Base-by-base conservation (phyloP, 441 rosid species). In the Omphalea diandra region DNA sequence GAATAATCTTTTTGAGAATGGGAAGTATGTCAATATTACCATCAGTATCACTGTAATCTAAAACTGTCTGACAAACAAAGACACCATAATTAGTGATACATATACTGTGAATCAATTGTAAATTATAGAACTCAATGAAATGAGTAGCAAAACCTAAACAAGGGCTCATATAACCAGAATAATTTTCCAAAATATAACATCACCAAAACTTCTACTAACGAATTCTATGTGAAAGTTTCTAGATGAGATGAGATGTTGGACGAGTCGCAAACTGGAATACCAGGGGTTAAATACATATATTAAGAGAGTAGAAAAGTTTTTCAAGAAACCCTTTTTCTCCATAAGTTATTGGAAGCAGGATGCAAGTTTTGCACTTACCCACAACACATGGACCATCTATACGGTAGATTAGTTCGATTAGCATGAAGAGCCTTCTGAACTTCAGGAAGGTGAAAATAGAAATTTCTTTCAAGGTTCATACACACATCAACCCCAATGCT, bases 401-500 rank as follows among this genome's bases (percentile, higher is more conserved):
- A 83, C 43, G 92, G 85, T 33, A 86, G 78, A 50, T 75, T 74
- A 26, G 95, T 88, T n/a, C 91, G 83, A 72, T 91, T 93, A 0
- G 96, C 96, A 72, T 90, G 94, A 77, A 90, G 94, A 65, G 96
- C 98, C 81, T 74, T 78, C 79, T 87, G 98, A 70, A 93, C 98
- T 77, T 85, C 88, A 4, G 93, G 95, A 63, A 88, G 91, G 82
- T 86, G 88, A 77, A 93, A 76, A 81, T 90, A 88, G 78, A 87
- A 79, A 22, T 56, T 79, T 65, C 92, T 83, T 81, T 90, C 95
- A 12, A 24, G 78, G 61, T 76, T 81, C 86, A 93, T 86, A 65
- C 97, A 93, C 61, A 93, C 95, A 65, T 90, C 98, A 58, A 93
- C 82, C 2, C 97, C 98, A 27, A 84, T 8, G 64, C 97, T 93